A percentile compares a stretch with the other conserved stretches of the same genome.
Evolutionary conservation across 345 rosid genomes (phyloP).

Genomic region (Dipteronia dyeriana): DNA sequence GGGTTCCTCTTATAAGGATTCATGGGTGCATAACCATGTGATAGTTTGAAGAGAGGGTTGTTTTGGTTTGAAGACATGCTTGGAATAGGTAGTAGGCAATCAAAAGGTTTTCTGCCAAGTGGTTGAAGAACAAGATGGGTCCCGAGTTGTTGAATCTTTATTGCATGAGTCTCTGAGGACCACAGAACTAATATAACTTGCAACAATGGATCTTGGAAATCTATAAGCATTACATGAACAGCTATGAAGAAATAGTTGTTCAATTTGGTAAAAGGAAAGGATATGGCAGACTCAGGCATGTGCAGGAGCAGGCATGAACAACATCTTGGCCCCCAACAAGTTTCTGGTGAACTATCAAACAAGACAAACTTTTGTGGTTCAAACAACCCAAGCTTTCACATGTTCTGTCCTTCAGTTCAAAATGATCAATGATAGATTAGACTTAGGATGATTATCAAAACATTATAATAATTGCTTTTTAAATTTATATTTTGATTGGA

Average conservation of each 20-base stretch:
- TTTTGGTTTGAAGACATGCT: not conserved
- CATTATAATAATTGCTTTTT: not conserved
- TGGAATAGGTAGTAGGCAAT: constrained; percentile 5
- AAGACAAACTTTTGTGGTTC: not conserved
- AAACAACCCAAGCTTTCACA: not conserved
- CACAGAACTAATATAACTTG: not conserved
- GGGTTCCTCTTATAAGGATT: constrained; percentile 1
- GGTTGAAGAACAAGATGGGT: not conserved
- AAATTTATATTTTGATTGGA: not conserved
- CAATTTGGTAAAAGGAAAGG: not conserved
- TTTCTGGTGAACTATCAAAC: not conserved
- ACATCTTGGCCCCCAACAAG: constrained; percentile 1
- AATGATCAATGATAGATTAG: too few relatives aligned
- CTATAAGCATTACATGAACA: not conserved
- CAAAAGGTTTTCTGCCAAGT: not conserved
- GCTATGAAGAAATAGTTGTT: not conserved
- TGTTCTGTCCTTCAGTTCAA: too few relatives aligned
- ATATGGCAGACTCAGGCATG: not conserved
- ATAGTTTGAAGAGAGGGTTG: not conserved
- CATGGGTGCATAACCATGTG: constrained; percentile 6
- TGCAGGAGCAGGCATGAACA: not conserved
- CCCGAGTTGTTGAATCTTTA: not conserved
- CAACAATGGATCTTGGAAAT: constrained; percentile 6
- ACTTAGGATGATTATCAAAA: not conserved
- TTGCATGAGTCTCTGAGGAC: not conserved